These are phyloP conservation scores for Eutrema yunnanense DNA, from an alignment of 345 rosid genomes.

Conservation along the genomic window DNA sequence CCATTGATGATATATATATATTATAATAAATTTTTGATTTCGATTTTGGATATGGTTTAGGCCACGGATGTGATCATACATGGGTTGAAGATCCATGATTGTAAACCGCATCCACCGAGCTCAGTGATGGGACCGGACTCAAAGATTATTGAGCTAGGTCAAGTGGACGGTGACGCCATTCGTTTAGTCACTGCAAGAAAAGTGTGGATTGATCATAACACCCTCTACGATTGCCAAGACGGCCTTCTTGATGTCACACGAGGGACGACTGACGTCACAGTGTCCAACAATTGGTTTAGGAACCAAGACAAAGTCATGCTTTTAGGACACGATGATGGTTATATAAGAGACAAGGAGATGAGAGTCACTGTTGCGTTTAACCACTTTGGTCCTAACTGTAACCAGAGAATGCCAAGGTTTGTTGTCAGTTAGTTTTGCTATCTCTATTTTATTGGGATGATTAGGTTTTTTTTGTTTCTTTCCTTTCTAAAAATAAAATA, in stretches of 20 bases:
- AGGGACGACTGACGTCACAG: background rate
- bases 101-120: background rate
- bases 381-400: too few species aligned
- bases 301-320: conserved; percentile 10
- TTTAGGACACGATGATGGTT: conserved; percentile 1
- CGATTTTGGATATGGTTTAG: background rate
- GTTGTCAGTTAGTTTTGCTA: background rate
- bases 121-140: background rate
- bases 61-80: conserved; percentile 5
- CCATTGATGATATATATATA: too few species aligned
- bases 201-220: conserved; percentile 8
- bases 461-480: too few species aligned
- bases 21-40: background rate
- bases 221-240: background rate
- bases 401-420: conserved; percentile 3
- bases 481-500: too few species aligned
- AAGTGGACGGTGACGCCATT: background rate
- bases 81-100: background rate
- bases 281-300: conserved; percentile 3
- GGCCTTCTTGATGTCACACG: background rate
- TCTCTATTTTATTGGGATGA: background rate
- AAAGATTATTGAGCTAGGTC: background rate
- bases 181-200: background rate
- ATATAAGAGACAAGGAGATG: too few species aligned
- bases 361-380: too few species aligned